Conservation (phyloP, 1,284 basidiomycete genomes). For the Trichosporon inkin region DNA sequence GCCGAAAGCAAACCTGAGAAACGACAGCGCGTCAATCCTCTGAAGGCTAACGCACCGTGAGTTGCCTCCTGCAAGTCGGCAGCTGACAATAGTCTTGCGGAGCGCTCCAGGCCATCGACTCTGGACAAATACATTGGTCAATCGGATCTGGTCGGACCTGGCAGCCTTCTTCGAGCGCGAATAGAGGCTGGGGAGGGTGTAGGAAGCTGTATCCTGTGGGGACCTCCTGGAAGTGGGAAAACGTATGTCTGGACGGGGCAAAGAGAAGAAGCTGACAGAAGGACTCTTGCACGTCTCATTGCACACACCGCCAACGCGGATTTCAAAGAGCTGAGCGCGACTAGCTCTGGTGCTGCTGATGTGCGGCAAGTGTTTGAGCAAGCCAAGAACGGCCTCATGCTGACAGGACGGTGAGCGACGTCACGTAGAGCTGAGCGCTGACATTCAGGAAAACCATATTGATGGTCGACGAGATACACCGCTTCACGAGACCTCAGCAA, state of each 20-base stretch:
- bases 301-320: conserved; percentile 53
- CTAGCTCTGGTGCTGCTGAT: conserved; percentile 68
- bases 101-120: conserved; percentile 41
- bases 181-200: conserved; percentile 44
- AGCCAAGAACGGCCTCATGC: conserved; percentile 64
- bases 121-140: conserved; percentile 44
- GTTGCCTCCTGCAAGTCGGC: conserved; percentile 5
- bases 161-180: conserved; percentile 41
- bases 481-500: conserved; percentile 78
- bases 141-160: conserved; percentile 43
- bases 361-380: conserved; percentile 77
- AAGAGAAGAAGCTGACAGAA: conserved; percentile 3
- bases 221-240: conserved; percentile 49
- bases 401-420: conserved; percentile 61
- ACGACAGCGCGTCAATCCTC: conserved; percentile 36
- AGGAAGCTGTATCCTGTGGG: conserved; percentile 49
- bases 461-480: conserved; percentile 73
- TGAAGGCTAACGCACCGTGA: conserved; percentile 47
- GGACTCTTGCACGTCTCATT: conserved; percentile 44
- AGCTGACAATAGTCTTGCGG: conserved; percentile 39
- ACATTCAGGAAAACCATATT: conserved; percentile 39
- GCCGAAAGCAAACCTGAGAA: conserved; percentile 23
- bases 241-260: conserved; percentile 33
- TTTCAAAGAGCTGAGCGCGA: conserved; percentile 73
- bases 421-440: neutral